Base-by-base conservation (phyloP, 768 basidiomycete genomes). In the Tricholoma bakamatsutake region DNA sequence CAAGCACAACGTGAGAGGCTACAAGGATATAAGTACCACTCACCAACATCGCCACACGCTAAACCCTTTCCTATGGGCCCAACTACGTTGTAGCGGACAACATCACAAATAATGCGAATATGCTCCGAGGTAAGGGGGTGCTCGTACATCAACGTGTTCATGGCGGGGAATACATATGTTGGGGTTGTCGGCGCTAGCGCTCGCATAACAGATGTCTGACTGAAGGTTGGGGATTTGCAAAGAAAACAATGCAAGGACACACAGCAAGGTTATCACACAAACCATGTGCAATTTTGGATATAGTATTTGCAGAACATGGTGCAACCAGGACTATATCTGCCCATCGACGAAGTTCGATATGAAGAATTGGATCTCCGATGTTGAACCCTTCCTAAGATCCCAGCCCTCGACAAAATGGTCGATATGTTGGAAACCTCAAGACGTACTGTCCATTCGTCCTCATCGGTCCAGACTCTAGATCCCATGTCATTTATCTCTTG, bases 131-230 rank as follows among this genome's bases (percentile, higher is more conserved):
- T 98, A 18, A 98, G 77, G 17, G 93, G 93, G 66, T 98, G 95
- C 57, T 90, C 84, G 66, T 91, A 98, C 96, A 99, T 99, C 61
- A 92, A 76, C 3, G 97, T 98, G 69, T 99, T 99, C 96, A 98
- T 99, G 0, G 96, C 97, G 1, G 96, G 96, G 66, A 95, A 98
- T 35, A 98, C 71, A 64, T 88, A 93, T 6, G 92, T 93, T 6
- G 90, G 89, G 0, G 92, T 97, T 5, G 81, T 77, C 0, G 94
- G 90, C 2, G 89, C 77, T 0, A 96, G 74, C 0, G 93, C 95
- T 18, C 93, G 84, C 57, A 97, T 80, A 3, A 97, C 78, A 12
- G 93, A 88, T 10, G 84, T 87, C 87, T 88, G 59, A 40, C 31
- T 37, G 28, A 5, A 31, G 21, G 17, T 27, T 46, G 42, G 30